Evolutionary conservation across 495 filamentous ascomycete genomes (phyloP), one percentile per base, ranked within the genome.

Genomic region (Thermothielavioides terrestris): DNA sequence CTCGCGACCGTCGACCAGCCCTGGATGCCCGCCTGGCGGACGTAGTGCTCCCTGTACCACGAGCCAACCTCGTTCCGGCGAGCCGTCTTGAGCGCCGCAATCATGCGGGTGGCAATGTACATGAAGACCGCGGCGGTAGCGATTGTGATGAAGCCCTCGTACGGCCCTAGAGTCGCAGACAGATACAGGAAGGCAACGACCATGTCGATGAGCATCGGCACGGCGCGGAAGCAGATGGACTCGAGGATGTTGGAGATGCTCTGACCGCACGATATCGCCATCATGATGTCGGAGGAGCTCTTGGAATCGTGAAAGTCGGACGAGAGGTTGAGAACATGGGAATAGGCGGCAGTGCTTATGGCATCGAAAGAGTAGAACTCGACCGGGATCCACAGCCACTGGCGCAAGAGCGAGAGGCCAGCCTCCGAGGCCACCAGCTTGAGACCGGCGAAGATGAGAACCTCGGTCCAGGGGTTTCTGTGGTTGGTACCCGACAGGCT

Each of bases 241-340:
- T 88, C 80, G 21, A 86, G 67, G 42, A 89, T 69, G 50, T 75
- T 72, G 32, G 76, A 77, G 12, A 90, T 69, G 31, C 78, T 77
- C 23, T 72, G 64, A 6, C 83, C 87, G 53, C 83, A 81, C 25
- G 72, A 70, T 25, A 90, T 77, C 3, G 85, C 78, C 54, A 79
- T 73, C 52, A 78, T 79, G 28, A 90, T 71, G 56, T 89, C 83
- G 6, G 80, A 85, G 4, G 80, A 82, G 46, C 77, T 78, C 67
- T 88, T 89, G 43, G 76, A 75, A 50, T 82, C 82, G 59, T 92
- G 86, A 51, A 89, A 90, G 56, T 91, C 86, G 51, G 81, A 83
- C 0, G 84, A 88, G 21, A 92, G 73, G 43, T 73, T 77, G 78
- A 91, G 86, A 21, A 90, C 73, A 53, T 90, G 85, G 36, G 80